Evolutionary conservation across 2,329 filamentous ascomycete species (phyloP).

Genomic region (Calcarisporium arbuscula): DNA sequence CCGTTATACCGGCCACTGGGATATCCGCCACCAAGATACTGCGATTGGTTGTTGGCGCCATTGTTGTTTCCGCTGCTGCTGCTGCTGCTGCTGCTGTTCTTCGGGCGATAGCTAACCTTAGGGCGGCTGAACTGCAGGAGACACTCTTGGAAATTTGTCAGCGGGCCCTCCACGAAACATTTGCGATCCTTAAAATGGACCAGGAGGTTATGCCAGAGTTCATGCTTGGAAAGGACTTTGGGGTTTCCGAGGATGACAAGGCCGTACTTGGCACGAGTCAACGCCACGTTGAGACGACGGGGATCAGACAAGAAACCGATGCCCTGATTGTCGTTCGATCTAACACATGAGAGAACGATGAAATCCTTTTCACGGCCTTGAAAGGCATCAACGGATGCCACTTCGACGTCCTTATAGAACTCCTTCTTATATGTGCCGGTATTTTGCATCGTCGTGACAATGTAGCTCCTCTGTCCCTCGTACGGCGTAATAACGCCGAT

Average conservation of each 20-base stretch:
- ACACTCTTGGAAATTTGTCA: conserved; percentile 93
- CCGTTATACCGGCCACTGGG: conserved; percentile 36
- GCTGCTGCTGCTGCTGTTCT: too few relatives aligned
- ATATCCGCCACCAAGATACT: conserved; percentile 46
- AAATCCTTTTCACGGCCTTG: conserved; percentile 99
- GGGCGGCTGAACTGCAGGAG: conserved; percentile 91
- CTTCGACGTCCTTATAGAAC: conserved; percentile 96
- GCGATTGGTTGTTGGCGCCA: conserved; percentile 62
- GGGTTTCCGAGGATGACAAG: conserved; percentile 95
- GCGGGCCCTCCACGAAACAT: conserved; percentile 89
- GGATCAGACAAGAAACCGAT: conserved; percentile 98
- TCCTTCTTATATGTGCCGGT: conserved; percentile 98
- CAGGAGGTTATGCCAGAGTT: conserved; percentile 92
- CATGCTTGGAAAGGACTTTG: conserved; percentile 95
- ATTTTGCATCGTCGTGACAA: conserved; percentile 99
- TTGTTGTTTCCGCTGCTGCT: too few relatives aligned
- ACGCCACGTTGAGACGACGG: conserved; percentile 90
- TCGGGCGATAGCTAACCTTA: conserved; percentile 87
- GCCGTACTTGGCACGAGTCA: conserved; percentile 95
- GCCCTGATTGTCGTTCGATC: conserved; percentile 97
- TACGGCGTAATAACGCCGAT: conserved; percentile 99
- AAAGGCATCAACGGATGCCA: conserved; percentile 97
- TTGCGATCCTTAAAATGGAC: conserved; percentile 96
- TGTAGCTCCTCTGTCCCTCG: conserved; percentile 95
- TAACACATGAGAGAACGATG: conserved; percentile 94